Evolutionary conservation across 2,329 filamentous ascomycete species (phyloP), one percentile per base, ranked within the genome.

Genomic region (Colletotrichum lentis): DNA sequence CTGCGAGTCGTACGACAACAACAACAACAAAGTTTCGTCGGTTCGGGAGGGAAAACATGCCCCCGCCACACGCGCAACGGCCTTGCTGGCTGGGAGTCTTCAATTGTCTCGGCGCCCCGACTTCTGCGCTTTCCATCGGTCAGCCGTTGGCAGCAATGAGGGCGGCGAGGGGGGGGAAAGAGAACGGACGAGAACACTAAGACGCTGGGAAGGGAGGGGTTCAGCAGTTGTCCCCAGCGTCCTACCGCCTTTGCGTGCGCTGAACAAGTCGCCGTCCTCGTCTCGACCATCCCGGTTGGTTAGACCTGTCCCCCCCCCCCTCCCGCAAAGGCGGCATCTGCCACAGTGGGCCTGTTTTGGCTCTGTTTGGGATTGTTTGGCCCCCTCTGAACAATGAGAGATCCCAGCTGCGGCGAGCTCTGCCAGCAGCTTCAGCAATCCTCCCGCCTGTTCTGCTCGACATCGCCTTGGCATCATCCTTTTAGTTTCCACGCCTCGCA

Each of bases 301-400:
- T 68, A 41, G 61, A 24, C n/a, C n/a, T n/a, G n/a, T n/a, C n/a
- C 27, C 27, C 53, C 3, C 8, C n/a, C 65, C 55, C 62, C 57
- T 24, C 24, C n/a, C n/a, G n/a, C 57, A 27, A 54, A 59, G 60
- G 55, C 62, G 65, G 62, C 37, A 68, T 68, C 65, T 68, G 65
- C 65, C 65, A 69, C 66, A 69, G 62, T 69, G 66, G 66, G 66
- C 62, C 55, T 31, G 66, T 69, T 69, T 69, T 69, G 66, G 22
- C 55, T 69, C 56, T 66, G 66, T 69, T 69, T 69, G 52, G 66
- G 50, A 65, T 39, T 68, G 62, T 68, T 61, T 69, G 66, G 53
- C 50, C 65, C 65, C 56, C 58, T 54, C 58, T 47, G 47, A 67
- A 31, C 27, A 31, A 31, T 31, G 27, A 31, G 27, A 8, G 27